Base-by-base conservation (phyloP, 495 filamentous ascomycete genomes). In the Podospora pseudocomata region DNA sequence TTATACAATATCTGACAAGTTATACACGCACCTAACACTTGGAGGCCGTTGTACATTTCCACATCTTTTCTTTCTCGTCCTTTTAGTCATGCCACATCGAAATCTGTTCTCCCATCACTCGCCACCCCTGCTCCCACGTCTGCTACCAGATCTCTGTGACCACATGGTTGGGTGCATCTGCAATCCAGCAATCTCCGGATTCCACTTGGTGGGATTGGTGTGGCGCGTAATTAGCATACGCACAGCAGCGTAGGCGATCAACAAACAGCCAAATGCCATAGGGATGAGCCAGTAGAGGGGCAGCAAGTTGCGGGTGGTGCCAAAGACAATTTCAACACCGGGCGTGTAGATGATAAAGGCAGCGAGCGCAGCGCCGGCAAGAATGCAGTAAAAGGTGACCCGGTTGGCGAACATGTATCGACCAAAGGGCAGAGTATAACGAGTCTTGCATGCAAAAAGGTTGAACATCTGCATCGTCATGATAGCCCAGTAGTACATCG, bases 391-490 rank as follows among this genome's bases (percentile, higher is more conserved):
- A 26, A 71, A 71, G n/a, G 69, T 71, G 19, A 67, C 63, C 16
- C 63, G 65, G 63, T 71, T 71, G 23, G 65, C 65, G 32, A 71
- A 71, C 69, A 71, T 71, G 69, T 71, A 71, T 30, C 63, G 27
- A 13, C 69, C 69, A 30, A 71, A 65, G 32, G 69, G 69, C 44
- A 68, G 57, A 34, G 69, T 71, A 19, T 65, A 23, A 4, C 69
- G 65, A 23, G 69, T 66, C 63, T 71, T 71, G 62, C 65, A 71
- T 5, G 69, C 69, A 56, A 71, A 71, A 2, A 71, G 57, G 49
- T 71, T 71, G 66, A 71, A 71, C 69, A 71, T 71, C 34, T 77
- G 75, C 73, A 77, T 73, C 19, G 75, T 77, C 75, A 77, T 77
- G 64, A 77, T 68, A 53, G 75, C 67, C 75, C 75, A 77, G 65